Base-by-base conservation (phyloP, 164 flowering plant genomes). In the Kalanchoe fedtschenkoi region DNA sequence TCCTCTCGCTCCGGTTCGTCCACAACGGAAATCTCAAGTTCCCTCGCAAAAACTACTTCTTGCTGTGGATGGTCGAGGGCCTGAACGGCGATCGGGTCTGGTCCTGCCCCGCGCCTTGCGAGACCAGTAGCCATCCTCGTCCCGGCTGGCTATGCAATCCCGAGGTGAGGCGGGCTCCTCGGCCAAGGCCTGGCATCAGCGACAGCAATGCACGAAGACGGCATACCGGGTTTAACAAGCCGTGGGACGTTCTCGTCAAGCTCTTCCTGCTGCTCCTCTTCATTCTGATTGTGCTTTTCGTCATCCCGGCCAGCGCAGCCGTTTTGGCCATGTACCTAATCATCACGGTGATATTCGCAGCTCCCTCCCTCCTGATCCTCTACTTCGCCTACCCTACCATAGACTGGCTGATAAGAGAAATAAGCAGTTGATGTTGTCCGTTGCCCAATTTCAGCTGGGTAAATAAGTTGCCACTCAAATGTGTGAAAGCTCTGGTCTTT, bases 11-110 rank as follows among this genome's bases (percentile, higher is more conserved):
- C 17, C 66, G 88, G 57, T 33, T 88, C 55, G 69, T 83, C 57
- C 80, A 84, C 75, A 81, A 76, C 60, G 88, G 90, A 26, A 79
- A 62, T 51, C 71, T 88, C 33, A 73, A 66, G 73, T 84, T 81
- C 61, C 92, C 96, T 17, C 63, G 75, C 46, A 88, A 83, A 72
- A 86, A 88, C 37, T 86, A 66, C 72, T 79, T 83, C 44, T 81
- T 88, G 37, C 81, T 81, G 9, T 86, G 89, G 88, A 77, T 88
- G 81, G 85, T 88, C 16, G 96, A 88, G 75, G 79, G 81, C 66
- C 67, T 81, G 74, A 81, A 77, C 65, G 81, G 85, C 16, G 80
- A 78, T 30, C 71, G 82, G 58, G 65, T 61, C 15, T 71, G 69
- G 64, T 69, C 65, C 19, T 54, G 41, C 29, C 57, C 77, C 14